Conservation (phyloP, 371 early-diverging fungal species). For the Thermomucor indicae-seudaticae region DNA sequence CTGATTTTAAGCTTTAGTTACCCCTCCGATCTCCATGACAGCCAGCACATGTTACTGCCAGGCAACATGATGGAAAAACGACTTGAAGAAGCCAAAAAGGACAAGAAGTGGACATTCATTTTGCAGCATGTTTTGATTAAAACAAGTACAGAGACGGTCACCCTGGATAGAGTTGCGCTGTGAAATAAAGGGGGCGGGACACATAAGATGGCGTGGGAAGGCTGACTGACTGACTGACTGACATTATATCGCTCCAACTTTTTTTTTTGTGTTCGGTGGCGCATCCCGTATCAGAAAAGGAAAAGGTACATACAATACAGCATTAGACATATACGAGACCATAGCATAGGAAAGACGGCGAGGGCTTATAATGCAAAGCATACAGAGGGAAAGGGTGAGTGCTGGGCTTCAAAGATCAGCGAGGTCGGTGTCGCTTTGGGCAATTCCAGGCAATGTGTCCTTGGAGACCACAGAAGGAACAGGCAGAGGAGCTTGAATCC, state of each 20-base stretch:
- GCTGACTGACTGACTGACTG: no score
- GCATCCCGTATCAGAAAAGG: neutral
- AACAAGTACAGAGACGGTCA: neutral
- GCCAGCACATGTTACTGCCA: no score
- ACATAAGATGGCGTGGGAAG: no score
- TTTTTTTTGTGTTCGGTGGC: neutral
- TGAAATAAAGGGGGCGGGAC: no score
- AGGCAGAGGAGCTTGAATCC: constrained; percentile 10
- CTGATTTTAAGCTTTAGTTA: constrained; percentile 32
- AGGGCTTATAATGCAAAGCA: no score
- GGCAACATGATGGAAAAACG: neutral
- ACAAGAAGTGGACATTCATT: neutral
- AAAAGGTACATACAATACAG: no score
- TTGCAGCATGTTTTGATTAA: neutral
- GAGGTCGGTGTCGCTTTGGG: constrained; percentile 40
- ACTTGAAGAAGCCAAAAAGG: neutral
- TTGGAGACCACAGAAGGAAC: constrained; percentile 30
- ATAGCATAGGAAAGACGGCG: no score
- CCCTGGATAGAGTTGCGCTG: neutral
- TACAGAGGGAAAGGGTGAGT: neutral
- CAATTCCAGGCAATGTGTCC: constrained; percentile 44
- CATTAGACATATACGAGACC: no score
- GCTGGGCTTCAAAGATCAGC: constrained; percentile 5
- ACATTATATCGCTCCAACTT: no score
- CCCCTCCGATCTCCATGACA: constrained; percentile 11